These are phyloP conservation scores for Clarireedia homoeocarpa DNA, from an alignment of 2,329 filamentous ascomycete genomes.

Conservation along the genomic window DNA sequence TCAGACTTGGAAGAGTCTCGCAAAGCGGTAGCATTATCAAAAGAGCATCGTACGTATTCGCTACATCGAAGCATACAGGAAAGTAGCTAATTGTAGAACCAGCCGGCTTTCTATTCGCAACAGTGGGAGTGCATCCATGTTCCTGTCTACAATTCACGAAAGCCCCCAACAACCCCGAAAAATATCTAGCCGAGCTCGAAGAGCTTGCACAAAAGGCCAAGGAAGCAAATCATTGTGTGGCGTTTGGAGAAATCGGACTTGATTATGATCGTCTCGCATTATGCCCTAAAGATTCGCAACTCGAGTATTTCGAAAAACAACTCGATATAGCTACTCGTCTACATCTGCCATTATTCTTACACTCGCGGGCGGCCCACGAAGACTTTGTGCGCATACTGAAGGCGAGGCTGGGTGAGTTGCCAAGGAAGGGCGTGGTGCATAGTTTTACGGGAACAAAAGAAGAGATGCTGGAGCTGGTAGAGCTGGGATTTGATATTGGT, in stretches of 20 bases:
- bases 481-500: slow-evolving; percentile 80
- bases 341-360: slow-evolving; percentile 80
- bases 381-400: slow-evolving; percentile 74
- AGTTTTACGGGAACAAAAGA: slow-evolving; percentile 85
- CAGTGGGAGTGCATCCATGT: slow-evolving; percentile 91
- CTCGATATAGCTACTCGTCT: slow-evolving; percentile 43
- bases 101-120: slow-evolving; percentile 81
- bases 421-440: slow-evolving; percentile 78
- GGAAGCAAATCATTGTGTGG: slow-evolving; percentile 43
- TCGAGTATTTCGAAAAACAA: slow-evolving; percentile 79
- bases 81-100: slow-evolving; percentile 14
- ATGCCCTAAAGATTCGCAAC: slow-evolving; percentile 69
- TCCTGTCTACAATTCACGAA: slow-evolving; percentile 65
- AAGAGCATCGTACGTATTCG: slow-evolving; percentile 57
- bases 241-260: slow-evolving; percentile 91
- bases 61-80: background rate
- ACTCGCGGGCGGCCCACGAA: slow-evolving; percentile 77
- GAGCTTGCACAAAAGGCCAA: slow-evolving; percentile 50
- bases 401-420: slow-evolving; percentile 54
- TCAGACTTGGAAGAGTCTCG: slow-evolving; percentile 74
- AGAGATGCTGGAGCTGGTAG: slow-evolving; percentile 76
- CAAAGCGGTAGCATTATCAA: slow-evolving; percentile 65
- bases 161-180: slow-evolving; percentile 40
- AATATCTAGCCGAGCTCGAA: slow-evolving; percentile 50
- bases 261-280: slow-evolving; percentile 91